phyloP scores from a whole-genome alignment of 148 eudicot species.

The Arbutus unedo region DNA sequence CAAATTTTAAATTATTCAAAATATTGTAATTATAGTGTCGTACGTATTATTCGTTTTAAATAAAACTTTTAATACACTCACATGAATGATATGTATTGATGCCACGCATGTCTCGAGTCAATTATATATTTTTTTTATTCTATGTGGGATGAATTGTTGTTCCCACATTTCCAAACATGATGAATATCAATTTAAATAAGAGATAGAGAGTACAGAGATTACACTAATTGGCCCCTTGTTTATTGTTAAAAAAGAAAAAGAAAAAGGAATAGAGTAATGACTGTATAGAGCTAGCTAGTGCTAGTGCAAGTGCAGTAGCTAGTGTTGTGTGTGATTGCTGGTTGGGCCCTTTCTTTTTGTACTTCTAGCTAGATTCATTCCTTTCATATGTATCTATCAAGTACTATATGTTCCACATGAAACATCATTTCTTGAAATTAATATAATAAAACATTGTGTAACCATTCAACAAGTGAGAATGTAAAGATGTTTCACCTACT shows the following conservation, averaged over 20 bases:
- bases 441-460: not conserved
- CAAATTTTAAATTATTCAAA: too few relatives aligned
- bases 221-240: not conserved
- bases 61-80: too few relatives aligned
- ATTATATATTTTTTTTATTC: not conserved
- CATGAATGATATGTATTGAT: too few relatives aligned
- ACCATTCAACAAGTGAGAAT: not conserved
- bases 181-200: not conserved
- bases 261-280: not conserved
- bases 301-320: too few relatives aligned
- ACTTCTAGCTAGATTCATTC: not conserved
- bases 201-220: not conserved
- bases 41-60: too few relatives aligned
- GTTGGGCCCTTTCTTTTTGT: not conserved
- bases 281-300: not conserved
- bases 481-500: not conserved
- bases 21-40: too few relatives aligned
- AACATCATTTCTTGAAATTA: not conserved
- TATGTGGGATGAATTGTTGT: not conserved
- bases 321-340: not conserved
- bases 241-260: not conserved
- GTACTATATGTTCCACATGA: not conserved
- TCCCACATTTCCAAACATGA: not conserved
- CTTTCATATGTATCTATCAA: not conserved
- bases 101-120: too few relatives aligned